These are phyloP conservation scores for Backusella circina DNA, from an alignment of 192 early-diverging fungal genomes.

Conservation along the genomic window DNA sequence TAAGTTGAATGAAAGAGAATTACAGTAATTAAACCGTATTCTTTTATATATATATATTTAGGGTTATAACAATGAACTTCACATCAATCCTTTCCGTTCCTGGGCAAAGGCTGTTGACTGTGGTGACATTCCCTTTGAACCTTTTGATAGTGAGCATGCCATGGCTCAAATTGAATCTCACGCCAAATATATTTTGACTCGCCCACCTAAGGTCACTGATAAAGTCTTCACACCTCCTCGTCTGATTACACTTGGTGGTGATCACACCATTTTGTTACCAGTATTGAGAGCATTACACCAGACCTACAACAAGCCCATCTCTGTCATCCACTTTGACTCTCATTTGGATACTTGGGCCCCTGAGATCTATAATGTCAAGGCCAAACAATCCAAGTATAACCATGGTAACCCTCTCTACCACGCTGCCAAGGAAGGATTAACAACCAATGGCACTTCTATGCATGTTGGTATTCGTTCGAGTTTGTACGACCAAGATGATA, in stretches of 20 bases:
- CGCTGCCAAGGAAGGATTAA: slow-evolving; percentile 37
- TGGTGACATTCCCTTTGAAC: slow-evolving; percentile 33
- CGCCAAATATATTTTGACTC: slow-evolving; percentile 21
- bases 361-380: slow-evolving; percentile 27
- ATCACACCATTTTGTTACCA: slow-evolving; percentile 30
- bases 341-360: slow-evolving; percentile 33
- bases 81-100: slow-evolving; percentile 27
- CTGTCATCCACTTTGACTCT: slow-evolving; percentile 35
- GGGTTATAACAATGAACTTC: slow-evolving; percentile 27
- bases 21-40: background rate
- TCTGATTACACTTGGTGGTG: slow-evolving; percentile 29
- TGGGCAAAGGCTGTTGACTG: slow-evolving; percentile 32
- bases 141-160: slow-evolving; percentile 28
- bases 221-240: slow-evolving; percentile 9
- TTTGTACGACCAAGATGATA: slow-evolving; percentile 35
- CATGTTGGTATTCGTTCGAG: slow-evolving; percentile 40
- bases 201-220: slow-evolving; percentile 3
- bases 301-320: slow-evolving; percentile 19
- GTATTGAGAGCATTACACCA: slow-evolving; percentile 23
- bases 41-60: background rate
- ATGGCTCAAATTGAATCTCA: slow-evolving; percentile 24
- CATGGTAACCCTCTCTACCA: slow-evolving; percentile 41
- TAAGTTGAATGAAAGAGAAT: background rate
- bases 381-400: slow-evolving; percentile 24
- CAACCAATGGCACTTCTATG: slow-evolving; percentile 35